These are phyloP conservation scores for Phytomonas sp. DNA, from an alignment of 208 protist genomes.

Conservation along the genomic window DNA sequence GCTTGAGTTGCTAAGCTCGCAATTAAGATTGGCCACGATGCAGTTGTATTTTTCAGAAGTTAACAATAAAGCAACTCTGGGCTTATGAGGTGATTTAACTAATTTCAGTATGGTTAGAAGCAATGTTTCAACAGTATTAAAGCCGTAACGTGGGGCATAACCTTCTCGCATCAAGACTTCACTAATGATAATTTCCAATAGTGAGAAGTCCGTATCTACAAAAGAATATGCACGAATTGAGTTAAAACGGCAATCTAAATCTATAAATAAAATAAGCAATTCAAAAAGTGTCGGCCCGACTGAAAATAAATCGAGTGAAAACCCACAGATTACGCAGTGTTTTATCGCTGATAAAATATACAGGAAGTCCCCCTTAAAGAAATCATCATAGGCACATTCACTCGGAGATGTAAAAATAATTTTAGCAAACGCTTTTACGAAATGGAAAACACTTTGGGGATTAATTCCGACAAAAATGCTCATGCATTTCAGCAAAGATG, in stretches of 20 bases:
- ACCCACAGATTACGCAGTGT: neutral
- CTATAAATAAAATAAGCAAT: neutral
- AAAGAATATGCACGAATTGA: neutral
- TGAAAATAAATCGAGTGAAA: neutral
- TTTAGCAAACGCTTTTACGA: neutral
- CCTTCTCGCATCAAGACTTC: neutral
- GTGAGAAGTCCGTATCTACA: neutral
- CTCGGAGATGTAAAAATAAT: neutral
- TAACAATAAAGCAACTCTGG: neutral
- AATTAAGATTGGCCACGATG: neutral
- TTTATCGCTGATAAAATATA: neutral
- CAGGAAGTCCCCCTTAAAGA: neutral
- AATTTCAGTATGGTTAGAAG: neutral
- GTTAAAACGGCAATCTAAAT: neutral
- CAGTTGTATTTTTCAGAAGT: neutral
- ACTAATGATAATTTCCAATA: neutral
- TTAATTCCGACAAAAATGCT: neutral
- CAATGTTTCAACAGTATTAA: neutral
- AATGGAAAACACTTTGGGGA: neutral
- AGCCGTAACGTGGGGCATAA: neutral
- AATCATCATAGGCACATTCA: neutral
- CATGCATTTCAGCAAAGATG: neutral
- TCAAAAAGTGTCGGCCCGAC: neutral
- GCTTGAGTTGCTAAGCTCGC: neutral
- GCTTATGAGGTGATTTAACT: conserved; percentile 2